phyloP scores from a whole-genome alignment of 208 protist genomes.

The Leishmania tropica region DNA sequence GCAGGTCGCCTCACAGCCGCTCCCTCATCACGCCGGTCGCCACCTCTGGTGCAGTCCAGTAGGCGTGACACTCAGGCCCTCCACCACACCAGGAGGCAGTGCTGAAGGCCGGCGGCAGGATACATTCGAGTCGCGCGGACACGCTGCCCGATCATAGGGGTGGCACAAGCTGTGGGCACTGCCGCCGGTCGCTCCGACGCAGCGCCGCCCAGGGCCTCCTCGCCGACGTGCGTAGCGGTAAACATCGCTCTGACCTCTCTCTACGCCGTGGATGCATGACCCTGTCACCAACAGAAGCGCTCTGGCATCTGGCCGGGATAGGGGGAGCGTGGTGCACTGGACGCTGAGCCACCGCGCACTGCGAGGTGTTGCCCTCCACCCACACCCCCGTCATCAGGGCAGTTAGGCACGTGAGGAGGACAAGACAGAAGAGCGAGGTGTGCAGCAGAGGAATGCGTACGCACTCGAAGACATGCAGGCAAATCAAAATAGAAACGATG shows the following conservation, averaged over 20 bases:
- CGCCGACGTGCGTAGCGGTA: neutral
- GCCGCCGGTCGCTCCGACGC: neutral
- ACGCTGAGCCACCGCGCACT: too few relatives aligned
- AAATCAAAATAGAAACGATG: neutral
- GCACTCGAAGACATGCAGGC: neutral
- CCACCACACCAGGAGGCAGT: neutral
- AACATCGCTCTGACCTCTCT: neutral
- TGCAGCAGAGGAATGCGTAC: neutral
- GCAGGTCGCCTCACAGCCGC: neutral
- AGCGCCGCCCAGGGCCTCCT: neutral
- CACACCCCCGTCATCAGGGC: neutral
- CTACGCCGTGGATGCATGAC: neutral
- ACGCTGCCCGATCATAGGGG: neutral
- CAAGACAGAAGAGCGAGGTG: neutral
- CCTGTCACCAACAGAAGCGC: neutral
- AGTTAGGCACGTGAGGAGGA: neutral
- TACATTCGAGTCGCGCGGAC: neutral
- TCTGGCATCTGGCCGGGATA: neutral
- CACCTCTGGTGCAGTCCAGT: neutral
- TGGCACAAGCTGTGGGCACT: neutral
- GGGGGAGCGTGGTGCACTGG: too few relatives aligned
- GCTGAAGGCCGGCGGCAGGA: neutral
- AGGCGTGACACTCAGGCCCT: neutral
- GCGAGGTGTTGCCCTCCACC: too few relatives aligned
- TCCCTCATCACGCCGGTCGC: neutral